Percentiles rank a stretch among this genome's conserved stretches.
Conservation (phyloP, 2,329 filamentous ascomycete genomes). For the Beauveria sp. region DNA sequence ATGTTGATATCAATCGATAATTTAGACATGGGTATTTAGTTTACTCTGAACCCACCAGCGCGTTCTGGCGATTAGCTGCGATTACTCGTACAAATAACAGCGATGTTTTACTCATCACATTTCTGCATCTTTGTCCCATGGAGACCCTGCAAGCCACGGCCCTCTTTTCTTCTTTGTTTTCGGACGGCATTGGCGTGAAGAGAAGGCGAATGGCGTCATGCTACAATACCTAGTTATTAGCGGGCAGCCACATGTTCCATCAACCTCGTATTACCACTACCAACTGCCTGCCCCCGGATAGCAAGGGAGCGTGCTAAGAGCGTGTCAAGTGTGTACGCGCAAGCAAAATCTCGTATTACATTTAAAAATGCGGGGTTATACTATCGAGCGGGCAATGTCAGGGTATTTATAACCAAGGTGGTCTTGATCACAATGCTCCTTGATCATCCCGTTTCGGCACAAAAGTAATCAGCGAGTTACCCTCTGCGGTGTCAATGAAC, state of each 20-base stretch:
- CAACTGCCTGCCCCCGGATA: not conserved
- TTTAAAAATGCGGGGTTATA: not conserved
- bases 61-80: not conserved
- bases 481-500: too few relatives aligned
- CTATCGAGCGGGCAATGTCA: not conserved
- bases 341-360: conserved; percentile 3
- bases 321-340: not conserved
- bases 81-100: not conserved
- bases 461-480: too few relatives aligned
- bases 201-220: not conserved
- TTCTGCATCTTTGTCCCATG: not conserved
- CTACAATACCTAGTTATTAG: not conserved
- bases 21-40: conserved; percentile 8
- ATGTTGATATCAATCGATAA: conserved; percentile 7
- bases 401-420: not conserved
- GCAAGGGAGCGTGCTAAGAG: too few relatives aligned
- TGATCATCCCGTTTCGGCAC: too few relatives aligned
- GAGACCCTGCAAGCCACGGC: not conserved
- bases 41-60: not conserved
- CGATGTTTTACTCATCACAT: not conserved
- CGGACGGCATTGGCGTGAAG: not conserved
- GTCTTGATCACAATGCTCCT: not conserved
- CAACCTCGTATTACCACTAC: not conserved
- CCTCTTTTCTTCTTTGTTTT: not conserved
- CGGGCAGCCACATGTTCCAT: not conserved